These are phyloP conservation scores for Xylaria longipes DNA, from an alignment of 495 filamentous ascomycete genomes.

Conservation along the genomic window DNA sequence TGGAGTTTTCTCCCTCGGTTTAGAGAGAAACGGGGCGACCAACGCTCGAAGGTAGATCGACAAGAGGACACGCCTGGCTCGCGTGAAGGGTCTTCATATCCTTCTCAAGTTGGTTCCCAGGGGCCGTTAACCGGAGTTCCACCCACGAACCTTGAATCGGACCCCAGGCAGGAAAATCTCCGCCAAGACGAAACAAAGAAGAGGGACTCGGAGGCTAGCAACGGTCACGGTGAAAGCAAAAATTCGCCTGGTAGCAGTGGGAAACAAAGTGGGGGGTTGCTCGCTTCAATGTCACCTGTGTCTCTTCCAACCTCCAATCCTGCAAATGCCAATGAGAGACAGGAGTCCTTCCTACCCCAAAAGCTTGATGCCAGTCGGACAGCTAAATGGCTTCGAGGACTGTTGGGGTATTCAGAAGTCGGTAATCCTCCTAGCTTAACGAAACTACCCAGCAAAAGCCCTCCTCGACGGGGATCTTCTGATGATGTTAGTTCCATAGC, in stretches of 20 bases:
- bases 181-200: conserved; percentile 7
- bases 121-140: conserved; percentile 26
- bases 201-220: background rate
- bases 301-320: background rate
- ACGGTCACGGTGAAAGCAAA: background rate
- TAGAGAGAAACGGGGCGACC: conserved; percentile 20
- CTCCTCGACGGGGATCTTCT: conserved; percentile 33
- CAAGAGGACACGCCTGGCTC: background rate
- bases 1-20: conserved; percentile 35
- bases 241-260: background rate
- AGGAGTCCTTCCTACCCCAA: conserved; percentile 13
- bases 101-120: conserved; percentile 24
- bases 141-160: conserved; percentile 6
- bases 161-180: conserved; percentile 30
- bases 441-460: conserved; percentile 35
- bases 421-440: conserved; percentile 30
- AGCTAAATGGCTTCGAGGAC: conserved; percentile 36
- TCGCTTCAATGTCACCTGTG: background rate
- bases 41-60: background rate
- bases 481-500: conserved; percentile 29
- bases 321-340: background rate
- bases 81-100: conserved; percentile 6
- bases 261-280: conserved; percentile 3
- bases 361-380: conserved; percentile 28
- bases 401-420: conserved; percentile 34